Percentiles rank a stretch among this genome's conserved stretches.
Conservation (phyloP, 176 grass and related monocot species). For the Pharus latifolius region DNA sequence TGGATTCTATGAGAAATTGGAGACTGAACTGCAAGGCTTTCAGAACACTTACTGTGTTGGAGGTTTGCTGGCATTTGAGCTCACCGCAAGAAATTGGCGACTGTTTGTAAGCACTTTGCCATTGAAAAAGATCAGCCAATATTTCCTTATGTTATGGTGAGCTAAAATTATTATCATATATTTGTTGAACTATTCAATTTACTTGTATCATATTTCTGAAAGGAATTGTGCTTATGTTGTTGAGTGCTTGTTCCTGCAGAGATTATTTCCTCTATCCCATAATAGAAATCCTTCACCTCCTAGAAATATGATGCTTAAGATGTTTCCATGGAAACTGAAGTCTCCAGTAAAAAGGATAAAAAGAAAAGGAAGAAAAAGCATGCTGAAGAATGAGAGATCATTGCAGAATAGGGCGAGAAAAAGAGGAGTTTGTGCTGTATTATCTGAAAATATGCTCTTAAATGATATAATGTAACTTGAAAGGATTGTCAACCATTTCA, state of each 20-base stretch:
- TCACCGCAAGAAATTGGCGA: conserved; percentile 56
- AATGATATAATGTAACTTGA: too few relatives aligned
- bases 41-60: conserved; percentile 76
- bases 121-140: conserved; percentile 16
- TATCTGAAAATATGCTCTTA: conserved; percentile 14
- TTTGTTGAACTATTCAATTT: not conserved
- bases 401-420: too few relatives aligned
- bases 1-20: conserved; percentile 55
- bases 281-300: conserved; percentile 28
- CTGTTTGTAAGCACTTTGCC: conserved; percentile 58
- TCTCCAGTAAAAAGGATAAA: conserved; percentile 29
- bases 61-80: conserved; percentile 68
- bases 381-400: conserved; percentile 2
- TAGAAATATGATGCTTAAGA: conserved; percentile 20
- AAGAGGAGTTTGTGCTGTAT: not conserved
- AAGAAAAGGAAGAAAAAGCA: conserved; percentile 72
- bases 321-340: not conserved
- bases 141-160: conserved; percentile 66
- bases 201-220: not conserved
- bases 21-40: conserved; percentile 64
- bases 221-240: not conserved
- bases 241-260: conserved; percentile 36
- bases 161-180: not conserved
- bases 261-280: conserved; percentile 47
- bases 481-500: too few relatives aligned